Conservation (phyloP, 768 basidiomycete species). For the Podaxis carcinomalis region DNA sequence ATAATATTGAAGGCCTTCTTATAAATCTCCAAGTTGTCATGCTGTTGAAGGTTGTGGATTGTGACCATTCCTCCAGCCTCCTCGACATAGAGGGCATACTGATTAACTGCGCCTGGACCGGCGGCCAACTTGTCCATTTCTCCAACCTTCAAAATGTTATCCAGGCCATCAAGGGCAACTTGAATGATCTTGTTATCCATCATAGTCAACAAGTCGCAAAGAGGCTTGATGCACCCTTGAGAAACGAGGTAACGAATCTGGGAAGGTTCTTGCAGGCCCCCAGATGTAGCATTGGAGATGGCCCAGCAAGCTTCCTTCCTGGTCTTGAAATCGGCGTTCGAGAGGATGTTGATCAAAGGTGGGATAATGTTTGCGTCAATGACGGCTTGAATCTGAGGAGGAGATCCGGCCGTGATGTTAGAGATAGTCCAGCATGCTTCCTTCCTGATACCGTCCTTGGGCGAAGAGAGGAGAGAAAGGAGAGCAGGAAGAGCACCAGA, state of each 20-base stretch:
- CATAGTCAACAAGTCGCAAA: slow-evolving; percentile 93
- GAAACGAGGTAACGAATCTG: slow-evolving; percentile 98
- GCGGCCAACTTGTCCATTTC: slow-evolving; percentile 86
- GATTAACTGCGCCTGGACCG: slow-evolving; percentile 82
- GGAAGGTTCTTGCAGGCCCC: slow-evolving; percentile 91
- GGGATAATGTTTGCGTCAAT: slow-evolving; percentile 98
- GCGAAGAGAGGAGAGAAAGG: slow-evolving; percentile 87
- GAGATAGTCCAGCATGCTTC: slow-evolving; percentile 99
- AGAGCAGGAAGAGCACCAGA: slow-evolving; percentile 96
- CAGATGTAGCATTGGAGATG: slow-evolving; percentile 97
- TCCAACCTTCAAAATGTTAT: slow-evolving; percentile 97
- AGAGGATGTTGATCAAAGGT: slow-evolving; percentile 96
- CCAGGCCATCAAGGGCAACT: slow-evolving; percentile 95
- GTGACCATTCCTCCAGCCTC: slow-evolving; percentile 99
- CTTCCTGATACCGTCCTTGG: slow-evolving; percentile 98
- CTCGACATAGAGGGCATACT: slow-evolving; percentile 92
- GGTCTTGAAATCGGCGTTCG: slow-evolving; percentile 98
- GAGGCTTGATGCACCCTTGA: slow-evolving; percentile 97
- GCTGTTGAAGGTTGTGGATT: slow-evolving; percentile 98
- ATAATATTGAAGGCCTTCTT: slow-evolving; percentile 99
- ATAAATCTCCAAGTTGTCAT: slow-evolving; percentile 99
- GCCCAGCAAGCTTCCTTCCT: slow-evolving; percentile 99
- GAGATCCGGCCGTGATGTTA: slow-evolving; percentile 96
- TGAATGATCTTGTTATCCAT: slow-evolving; percentile 99
- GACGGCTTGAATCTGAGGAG: slow-evolving; percentile 94